Base-by-base conservation (phyloP, 257 asterid genomes). In the Ligustrum vulgare region DNA sequence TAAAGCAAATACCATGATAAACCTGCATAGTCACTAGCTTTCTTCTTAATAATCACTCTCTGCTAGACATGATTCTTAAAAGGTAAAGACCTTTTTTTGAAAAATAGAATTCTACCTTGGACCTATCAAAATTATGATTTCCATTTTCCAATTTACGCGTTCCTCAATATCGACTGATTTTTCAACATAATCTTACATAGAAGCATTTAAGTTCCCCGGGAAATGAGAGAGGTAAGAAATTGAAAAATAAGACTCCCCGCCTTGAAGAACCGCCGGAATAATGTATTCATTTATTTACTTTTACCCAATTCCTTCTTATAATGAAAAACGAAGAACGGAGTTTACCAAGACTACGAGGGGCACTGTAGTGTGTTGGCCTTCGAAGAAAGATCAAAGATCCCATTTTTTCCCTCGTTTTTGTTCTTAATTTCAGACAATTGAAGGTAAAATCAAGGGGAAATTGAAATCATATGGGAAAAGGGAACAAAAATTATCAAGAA, bases 351-450 rank as follows among this genome's bases (percentile, higher is more conserved):
- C 72, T 31, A 47, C 78, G 83, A 73, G 67, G 37, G 67, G 41
- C 31, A 72, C 33, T 13, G 23, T 78, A 76, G 66, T 33, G 62
- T 28, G 79, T 47, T 15, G 84, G 37, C 81, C 86, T 80, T 81
- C 92, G 88, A 41, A 89, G 87, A 34, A 84, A 75, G 79, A 86
- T 67, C 80, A 84, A 84, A 65, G 88, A 82, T 45, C 80, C 82
- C 93, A 89, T 89, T 66, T 77, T 63, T 68, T 70, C 64, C 63
- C 47, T 23, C 49, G 28, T 34, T 56, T 28, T 7, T 1, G 22
- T 32, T 18, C 72, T 15, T 32, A 16, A 15, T 37, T 34, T 77
- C 18, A 78, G 74, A 69, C 18, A 6, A 20, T 68, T 73, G 62
- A 25, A 67, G 43, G 34, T 47, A 18, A 34, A 78, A 71, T 73